phyloP scores from a whole-genome alignment of 192 early-diverging fungal species.

The Backusella luteola region DNA sequence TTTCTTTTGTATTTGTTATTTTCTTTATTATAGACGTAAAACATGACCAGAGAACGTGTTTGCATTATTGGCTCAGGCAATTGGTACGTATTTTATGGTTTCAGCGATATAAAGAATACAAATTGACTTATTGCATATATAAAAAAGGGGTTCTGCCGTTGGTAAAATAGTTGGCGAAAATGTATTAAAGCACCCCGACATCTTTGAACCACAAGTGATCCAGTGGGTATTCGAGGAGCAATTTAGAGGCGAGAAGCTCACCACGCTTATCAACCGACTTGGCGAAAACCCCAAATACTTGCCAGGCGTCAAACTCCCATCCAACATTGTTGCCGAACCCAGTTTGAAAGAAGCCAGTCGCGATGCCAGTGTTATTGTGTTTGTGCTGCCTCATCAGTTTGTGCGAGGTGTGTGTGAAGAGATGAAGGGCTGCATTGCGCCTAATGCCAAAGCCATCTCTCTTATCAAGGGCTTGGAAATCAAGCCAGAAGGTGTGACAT shows the following conservation, averaged over 20 bases:
- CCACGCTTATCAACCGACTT: conserved; percentile 86
- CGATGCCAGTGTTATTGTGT: conserved; percentile 88
- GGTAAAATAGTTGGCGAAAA: conserved; percentile 91
- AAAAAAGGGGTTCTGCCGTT: conserved; percentile 78
- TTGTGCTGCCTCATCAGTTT: conserved; percentile 95
- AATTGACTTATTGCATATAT: neutral
- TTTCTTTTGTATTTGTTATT: neutral
- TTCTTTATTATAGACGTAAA: neutral
- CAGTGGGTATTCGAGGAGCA: conserved; percentile 98
- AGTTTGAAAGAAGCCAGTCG: conserved; percentile 71
- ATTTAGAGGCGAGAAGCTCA: conserved; percentile 78
- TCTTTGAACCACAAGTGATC: conserved; percentile 75
- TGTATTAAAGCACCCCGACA: conserved; percentile 54
- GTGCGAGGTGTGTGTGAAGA: conserved; percentile 78
- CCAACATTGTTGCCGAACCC: conserved; percentile 81
- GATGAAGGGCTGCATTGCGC: conserved; percentile 64
- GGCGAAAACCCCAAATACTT: conserved; percentile 91
- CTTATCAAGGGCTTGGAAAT: conserved; percentile 93
- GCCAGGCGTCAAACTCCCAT: conserved; percentile 81
- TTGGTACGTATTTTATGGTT: conserved; percentile 59
- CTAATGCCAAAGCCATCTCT: conserved; percentile 83
- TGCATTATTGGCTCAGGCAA: conserved; percentile 93
- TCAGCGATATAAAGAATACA: no score
- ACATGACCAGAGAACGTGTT: conserved; percentile 64
- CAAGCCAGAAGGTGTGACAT: conserved; percentile 64